Evolutionary conservation across 108 stramenopile species (phyloP).

Genomic region (Skeletonema marinoi): DNA sequence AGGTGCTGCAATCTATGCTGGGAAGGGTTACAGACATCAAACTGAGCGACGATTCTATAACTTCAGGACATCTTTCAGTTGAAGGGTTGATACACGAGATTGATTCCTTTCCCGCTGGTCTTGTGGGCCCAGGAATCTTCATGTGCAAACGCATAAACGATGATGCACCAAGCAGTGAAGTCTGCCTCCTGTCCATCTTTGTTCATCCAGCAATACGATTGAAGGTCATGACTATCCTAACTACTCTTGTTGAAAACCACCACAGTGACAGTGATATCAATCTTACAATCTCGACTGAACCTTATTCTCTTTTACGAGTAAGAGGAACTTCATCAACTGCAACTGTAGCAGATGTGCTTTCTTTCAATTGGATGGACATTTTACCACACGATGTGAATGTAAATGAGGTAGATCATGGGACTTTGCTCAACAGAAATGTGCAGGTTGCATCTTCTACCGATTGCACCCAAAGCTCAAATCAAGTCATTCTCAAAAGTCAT

Average conservation of each 20-base stretch:
- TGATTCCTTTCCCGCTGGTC: constrained; percentile 27
- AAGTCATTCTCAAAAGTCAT: constrained; percentile 35
- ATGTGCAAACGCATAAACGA: constrained; percentile 17
- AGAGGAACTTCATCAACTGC: constrained; percentile 26
- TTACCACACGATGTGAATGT: not conserved
- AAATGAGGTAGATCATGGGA: constrained; percentile 19
- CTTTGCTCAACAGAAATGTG: constrained; percentile 18
- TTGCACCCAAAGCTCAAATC: constrained; percentile 6
- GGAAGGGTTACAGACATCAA: constrained; percentile 35
- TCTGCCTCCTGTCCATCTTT: constrained; percentile 21
- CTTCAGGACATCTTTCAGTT: constrained; percentile 16
- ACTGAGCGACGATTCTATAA: constrained; percentile 26
- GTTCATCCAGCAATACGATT: constrained; percentile 40
- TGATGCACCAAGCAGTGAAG: not conserved
- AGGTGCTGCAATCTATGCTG: constrained; percentile 13
- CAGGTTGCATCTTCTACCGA: constrained; percentile 6
- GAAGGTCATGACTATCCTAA: constrained; percentile 15
- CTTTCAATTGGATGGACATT: not conserved
- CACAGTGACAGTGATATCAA: not conserved
- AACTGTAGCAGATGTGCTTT: constrained; percentile 15
- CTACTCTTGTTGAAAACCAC: not conserved
- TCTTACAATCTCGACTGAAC: constrained; percentile 21
- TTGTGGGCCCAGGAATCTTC: constrained; percentile 44
- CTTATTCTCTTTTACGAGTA: constrained; percentile 36
- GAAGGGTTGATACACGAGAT: constrained; percentile 48